Base-by-base conservation (phyloP, 306 rosid genomes). In the Morella rubra region DNA sequence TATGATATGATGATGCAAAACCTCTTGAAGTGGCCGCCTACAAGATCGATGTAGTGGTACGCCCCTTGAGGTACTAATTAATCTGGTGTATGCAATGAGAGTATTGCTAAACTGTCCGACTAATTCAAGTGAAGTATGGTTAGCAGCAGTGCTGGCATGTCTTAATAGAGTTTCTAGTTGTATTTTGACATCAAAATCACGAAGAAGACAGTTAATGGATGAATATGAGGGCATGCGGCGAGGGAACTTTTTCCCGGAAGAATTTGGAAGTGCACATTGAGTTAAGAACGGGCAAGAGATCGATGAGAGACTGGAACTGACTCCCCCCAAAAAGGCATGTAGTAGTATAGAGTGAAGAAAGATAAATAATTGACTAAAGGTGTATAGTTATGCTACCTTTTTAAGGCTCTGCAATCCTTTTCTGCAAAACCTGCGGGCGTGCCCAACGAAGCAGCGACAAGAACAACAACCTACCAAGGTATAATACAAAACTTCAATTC, bases 401-500 rank as follows among this genome's bases (percentile, higher is more conserved):
- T 68, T 73, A 44, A 44, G 44, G 65, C 67, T 44, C 65, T 69
- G 73, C 14, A 77, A 77, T 8, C 59, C 18, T 69, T 66, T 66
- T 72, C 83, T 74, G 83, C 62, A 75, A 71, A 77, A 82, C 73
- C 81, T 77, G 85, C 85, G 77, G 70, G 84, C 76, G 79, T 81
- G 81, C 81, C 81, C 74, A 81, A 73, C 76, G 76, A 84, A 81
- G 84, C 82, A 78, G 85, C 74, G 85, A 86, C 87, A 76, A 81
- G 81, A 86, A 69, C 84, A 80, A 80, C 83, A 84, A 78, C 85
- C 85, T 81, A 81, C 82, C 81, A 79, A 37, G 44, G 59, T 52
- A 70, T 47, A 65, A 64, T 73, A 74, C 81, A 78, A 78, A 49
- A 80, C 76, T 59, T 75, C 81, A 24, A 80, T 66, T 61, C 62